Conservation (phyloP, 1,284 basidiomycete species). For the Tilletia horrida region DNA sequence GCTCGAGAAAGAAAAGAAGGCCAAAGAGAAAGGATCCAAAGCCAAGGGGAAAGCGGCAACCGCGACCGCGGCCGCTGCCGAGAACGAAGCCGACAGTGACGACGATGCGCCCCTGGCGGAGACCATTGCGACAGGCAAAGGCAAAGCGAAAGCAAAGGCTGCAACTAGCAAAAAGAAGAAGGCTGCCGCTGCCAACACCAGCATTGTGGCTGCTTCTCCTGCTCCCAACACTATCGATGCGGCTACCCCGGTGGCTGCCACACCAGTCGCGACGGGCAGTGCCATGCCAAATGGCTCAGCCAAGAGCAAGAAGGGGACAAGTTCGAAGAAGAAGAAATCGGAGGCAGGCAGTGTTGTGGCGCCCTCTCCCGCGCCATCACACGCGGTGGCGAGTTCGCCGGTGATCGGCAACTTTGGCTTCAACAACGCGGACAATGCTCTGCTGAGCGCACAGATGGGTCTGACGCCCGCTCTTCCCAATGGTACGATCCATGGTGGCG, state of each 20-base stretch:
- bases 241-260: not conserved
- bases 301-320: conserved; percentile 8
- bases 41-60: conserved; percentile 34
- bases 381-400: conserved; percentile 11
- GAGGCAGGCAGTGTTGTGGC: not conserved
- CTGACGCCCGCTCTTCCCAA: not conserved
- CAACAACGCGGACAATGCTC: conserved; percentile 8
- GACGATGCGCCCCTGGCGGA: conserved; percentile 25
- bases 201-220: not conserved
- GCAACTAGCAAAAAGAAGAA: conserved; percentile 9
- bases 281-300: conserved; percentile 13
- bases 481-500: not conserved
- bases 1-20: conserved; percentile 44
- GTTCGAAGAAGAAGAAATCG: conserved; percentile 12
- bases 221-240: not conserved
- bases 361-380: conserved; percentile 3
- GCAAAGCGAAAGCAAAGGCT: conserved; percentile 41
- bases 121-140: conserved; percentile 26
- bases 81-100: conserved; percentile 15
- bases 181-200: not conserved
- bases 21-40: conserved; percentile 27
- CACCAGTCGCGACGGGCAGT: not conserved
- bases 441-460: conserved; percentile 11
- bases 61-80: conserved; percentile 15
- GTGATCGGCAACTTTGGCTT: conserved; percentile 15